phyloP scores from a whole-genome alignment of 116 monocot genomes.

The Papilionanthe hybrid region DNA sequence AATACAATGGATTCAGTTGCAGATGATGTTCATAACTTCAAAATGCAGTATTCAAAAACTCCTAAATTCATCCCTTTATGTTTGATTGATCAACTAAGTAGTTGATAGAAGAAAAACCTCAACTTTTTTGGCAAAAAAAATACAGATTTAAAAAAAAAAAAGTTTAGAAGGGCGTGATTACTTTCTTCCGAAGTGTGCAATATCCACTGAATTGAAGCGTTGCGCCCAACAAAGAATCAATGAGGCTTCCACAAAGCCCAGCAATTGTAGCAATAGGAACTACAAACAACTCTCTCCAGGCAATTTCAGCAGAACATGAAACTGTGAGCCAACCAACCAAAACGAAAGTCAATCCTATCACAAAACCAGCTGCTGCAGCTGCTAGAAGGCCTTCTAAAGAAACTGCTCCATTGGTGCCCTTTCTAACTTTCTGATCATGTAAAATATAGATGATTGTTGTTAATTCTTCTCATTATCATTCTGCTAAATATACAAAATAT shows the following conservation, averaged over 20 bases:
- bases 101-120: background rate
- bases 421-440: slow-evolving; percentile 67
- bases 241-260: slow-evolving; percentile 74
- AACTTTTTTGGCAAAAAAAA: background rate
- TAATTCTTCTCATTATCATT: background rate
- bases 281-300: slow-evolving; percentile 55
- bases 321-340: slow-evolving; percentile 48
- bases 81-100: too few relatives aligned
- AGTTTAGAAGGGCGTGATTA: slow-evolving; percentile 2
- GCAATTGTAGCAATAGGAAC: slow-evolving; percentile 62
- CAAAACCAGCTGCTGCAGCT: slow-evolving; percentile 64
- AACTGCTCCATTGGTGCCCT: slow-evolving; percentile 91
- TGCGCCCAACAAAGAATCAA: slow-evolving; percentile 87
- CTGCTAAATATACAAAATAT: background rate
- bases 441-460: background rate
- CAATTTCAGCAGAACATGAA: slow-evolving; percentile 37
- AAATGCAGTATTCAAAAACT: too few relatives aligned
- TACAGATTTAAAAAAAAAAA: background rate
- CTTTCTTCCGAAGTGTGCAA: slow-evolving; percentile 78
- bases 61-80: too few relatives aligned
- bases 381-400: slow-evolving; percentile 63
- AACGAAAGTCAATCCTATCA: slow-evolving; percentile 63
- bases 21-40: too few relatives aligned
- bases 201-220: slow-evolving; percentile 86
- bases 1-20: too few relatives aligned